Base-by-base conservation (phyloP, 2,329 filamentous ascomycete species). In the Didymella exigua region DNA sequence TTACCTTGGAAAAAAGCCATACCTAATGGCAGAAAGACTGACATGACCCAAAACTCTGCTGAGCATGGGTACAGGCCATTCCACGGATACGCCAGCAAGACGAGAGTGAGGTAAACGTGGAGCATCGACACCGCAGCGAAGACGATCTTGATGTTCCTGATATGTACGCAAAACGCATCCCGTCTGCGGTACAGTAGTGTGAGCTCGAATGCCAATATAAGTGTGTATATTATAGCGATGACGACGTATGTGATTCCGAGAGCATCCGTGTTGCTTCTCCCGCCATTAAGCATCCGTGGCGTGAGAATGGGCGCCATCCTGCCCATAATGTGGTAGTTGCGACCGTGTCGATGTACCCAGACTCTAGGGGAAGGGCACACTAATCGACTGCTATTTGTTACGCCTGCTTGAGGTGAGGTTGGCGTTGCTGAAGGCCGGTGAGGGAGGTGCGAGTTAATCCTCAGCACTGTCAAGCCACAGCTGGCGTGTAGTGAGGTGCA, bases 1-100 rank as follows among this genome's bases (percentile, higher is more conserved):
- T 44, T 60, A 73, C 72, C 69, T 62, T 75, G 72, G 50, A 76
- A 76, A 18, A 75, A 62, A 4, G 72, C 72, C 69, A 76, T 75
- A n/a, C 73, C 73, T 7, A 63, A 68, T 7, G 73, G 73, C 10
- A 75, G 59, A 31, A 74, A 74, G 18, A 75, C 58, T 9, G 70
- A 73, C 73, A 76, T 76, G 41, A 75, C 66, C 72, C 71, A 75
- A 51, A 72, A 76, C 45, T 75, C 72, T n/a, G 71, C 72, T 9
- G 66, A 60, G 47, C 71, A 75, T 18, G 71, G 71, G 24, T 69
- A 74, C 3, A 61, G 52, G 7, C 72, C 72, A 31, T 74, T 74
- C 61, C 66, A 66, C 11, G 71, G 70, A 49, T 76, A 76, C n/a
- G 72, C 73, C 3, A 75, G 56, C 8, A 75, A 56, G 16, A 75